phyloP scores from a whole-genome alignment of 495 filamentous ascomycete genomes.

The Xylaria sp. region DNA sequence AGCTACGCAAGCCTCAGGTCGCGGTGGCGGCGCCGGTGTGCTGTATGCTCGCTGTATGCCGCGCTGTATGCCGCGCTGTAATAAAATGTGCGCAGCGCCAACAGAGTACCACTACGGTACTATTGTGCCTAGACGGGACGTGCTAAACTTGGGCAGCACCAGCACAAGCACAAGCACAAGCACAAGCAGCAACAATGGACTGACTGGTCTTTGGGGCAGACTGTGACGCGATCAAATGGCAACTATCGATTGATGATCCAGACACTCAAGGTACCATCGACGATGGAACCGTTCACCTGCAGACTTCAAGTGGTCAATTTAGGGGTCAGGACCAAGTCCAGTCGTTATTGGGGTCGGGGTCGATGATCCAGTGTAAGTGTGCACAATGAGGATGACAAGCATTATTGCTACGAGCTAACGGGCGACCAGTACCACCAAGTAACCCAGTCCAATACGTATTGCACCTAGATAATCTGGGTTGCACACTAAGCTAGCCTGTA shows the following conservation, averaged over 20 bases:
- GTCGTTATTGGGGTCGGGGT: background rate
- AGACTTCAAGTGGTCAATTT: constrained; percentile 21
- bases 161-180: background rate
- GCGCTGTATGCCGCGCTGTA: background rate
- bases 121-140: background rate
- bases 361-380: background rate
- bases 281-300: constrained; percentile 10
- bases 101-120: background rate
- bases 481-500: background rate
- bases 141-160: background rate
- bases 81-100: background rate
- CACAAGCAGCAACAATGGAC: background rate
- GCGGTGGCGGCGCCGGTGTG: background rate
- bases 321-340: constrained; percentile 17
- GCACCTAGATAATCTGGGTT: background rate
- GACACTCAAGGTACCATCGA: constrained; percentile 13
- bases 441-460: background rate
- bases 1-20: constrained; percentile 15
- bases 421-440: background rate
- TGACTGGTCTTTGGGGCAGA: background rate
- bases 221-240: background rate
- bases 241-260: constrained; percentile 18
- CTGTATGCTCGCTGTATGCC: background rate
- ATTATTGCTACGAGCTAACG: constrained; percentile 7
- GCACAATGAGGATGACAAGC: constrained; percentile 17